Evolutionary conservation across 495 filamentous ascomycete genomes (phyloP), one percentile per base, ranked within the genome.

Genomic region (Terfezia claveryi): DNA sequence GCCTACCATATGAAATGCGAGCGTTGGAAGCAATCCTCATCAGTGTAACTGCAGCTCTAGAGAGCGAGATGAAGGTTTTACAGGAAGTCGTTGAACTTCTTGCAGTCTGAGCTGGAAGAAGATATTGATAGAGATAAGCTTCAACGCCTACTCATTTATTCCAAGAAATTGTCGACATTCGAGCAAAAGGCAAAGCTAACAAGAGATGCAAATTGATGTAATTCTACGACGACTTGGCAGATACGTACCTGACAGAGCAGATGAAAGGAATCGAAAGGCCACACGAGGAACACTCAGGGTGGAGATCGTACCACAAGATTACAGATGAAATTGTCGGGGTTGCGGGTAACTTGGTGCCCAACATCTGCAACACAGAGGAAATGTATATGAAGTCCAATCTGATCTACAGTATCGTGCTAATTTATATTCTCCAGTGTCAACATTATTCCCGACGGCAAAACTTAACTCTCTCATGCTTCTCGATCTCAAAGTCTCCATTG

Each of bases 391-490:
- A 4, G 16, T 54, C 54, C 41, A 6, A 23, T 51, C 23, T 6
- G 44, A 38, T 3, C 11, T 27, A 23, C 16, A 54, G 23, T 11
- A 12, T 38, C 41, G 38, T 50, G 27, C 52, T 54, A 4, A 11
- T 38, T 14, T 38, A 53, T 54, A 11, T 9, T 20, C 36, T 52
- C 51, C 60, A 91, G 88, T 44, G 84, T 95, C 51, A 91, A 89
- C 63, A 93, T 93, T 37, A 96, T 98, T 61, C 81, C 96, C 52
- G 91, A 98, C 66, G 2, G 87, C 86, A 41, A 98, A 98, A 66
- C 92, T 92, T 58, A 98, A 98, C 74, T 85, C 85, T 16, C 83
- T 98, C 61, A 98, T 98, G 92, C 77, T 96, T 17, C 79, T 98
- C 37, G 92, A 95, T 54, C 78, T 98, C 53, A 94, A 93, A 66